Conservation (phyloP, 2,329 filamentous ascomycete genomes). For the Ophiostoma piceae region DNA sequence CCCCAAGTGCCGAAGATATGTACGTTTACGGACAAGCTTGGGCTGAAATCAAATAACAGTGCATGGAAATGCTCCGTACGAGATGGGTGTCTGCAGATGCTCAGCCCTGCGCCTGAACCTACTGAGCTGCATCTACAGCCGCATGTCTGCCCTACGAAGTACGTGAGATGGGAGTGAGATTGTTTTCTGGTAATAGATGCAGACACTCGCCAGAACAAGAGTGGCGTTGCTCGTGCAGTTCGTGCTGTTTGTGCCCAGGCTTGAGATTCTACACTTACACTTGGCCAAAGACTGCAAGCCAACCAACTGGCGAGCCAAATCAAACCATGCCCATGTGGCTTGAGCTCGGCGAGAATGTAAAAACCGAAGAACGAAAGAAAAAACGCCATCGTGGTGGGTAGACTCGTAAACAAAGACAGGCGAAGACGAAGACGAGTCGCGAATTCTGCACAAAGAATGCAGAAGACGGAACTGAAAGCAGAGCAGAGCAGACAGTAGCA, state of each 20-base stretch:
- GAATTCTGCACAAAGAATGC: too few species aligned
- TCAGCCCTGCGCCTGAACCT: neutral
- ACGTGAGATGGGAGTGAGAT: neutral
- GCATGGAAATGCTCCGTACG: neutral
- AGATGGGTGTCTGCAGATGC: neutral
- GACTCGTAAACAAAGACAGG: neutral
- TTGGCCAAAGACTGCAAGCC: neutral
- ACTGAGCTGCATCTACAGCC: neutral
- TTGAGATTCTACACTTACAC: neutral
- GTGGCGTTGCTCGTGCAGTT: too few species aligned
- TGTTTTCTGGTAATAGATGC: too few species aligned
- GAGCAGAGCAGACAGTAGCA: neutral
- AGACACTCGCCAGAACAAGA: too few species aligned
- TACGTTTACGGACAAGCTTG: conserved; percentile 6
- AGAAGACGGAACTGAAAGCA: too few species aligned
- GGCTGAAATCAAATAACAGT: neutral
- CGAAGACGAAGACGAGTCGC: neutral
- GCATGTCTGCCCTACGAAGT: neutral
- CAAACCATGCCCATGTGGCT: neutral
- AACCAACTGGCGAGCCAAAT: neutral
- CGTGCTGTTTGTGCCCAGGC: neutral
- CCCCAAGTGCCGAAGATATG: neutral
- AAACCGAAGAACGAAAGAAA: too few species aligned
- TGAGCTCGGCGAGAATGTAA: neutral
- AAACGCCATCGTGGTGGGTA: neutral